These are phyloP conservation scores for Articulospora tetracladia DNA, from an alignment of 495 filamentous ascomycete genomes.

Conservation along the genomic window DNA sequence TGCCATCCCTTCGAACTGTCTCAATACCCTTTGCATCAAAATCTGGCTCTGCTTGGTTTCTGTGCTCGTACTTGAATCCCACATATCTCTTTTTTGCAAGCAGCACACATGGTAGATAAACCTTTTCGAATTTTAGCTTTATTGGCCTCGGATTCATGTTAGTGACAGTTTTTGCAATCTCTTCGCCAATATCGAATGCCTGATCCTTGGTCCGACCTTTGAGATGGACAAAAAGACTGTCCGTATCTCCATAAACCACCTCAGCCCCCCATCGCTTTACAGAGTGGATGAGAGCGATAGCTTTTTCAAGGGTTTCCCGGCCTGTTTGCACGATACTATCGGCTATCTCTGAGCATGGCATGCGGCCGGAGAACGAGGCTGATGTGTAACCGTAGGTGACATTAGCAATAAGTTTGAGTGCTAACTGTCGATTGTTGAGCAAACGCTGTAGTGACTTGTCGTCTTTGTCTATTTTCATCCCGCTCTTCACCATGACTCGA, in stretches of 20 bases:
- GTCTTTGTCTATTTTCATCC: constrained; percentile 93
- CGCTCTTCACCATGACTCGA: constrained; percentile 95
- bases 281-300: constrained; percentile 89
- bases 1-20: constrained; percentile 92
- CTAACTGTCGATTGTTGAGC: constrained; percentile 89
- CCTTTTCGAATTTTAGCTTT: constrained; percentile 98
- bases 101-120: constrained; percentile 91
- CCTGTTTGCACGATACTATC: constrained; percentile 97
- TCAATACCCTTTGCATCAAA: constrained; percentile 99
- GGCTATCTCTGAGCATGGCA: constrained; percentile 97
- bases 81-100: constrained; percentile 98
- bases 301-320: constrained; percentile 89
- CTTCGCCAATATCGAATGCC: constrained; percentile 88
- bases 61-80: constrained; percentile 91
- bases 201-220: constrained; percentile 81
- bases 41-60: constrained; percentile 72
- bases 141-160: constrained; percentile 87
- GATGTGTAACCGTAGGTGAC: constrained; percentile 98
- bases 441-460: constrained; percentile 83
- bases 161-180: constrained; percentile 88
- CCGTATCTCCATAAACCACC: constrained; percentile 97
- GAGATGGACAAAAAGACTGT: constrained; percentile 91
- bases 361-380: constrained; percentile 89
- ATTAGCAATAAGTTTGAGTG: constrained; percentile 95
- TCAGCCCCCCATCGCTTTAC: constrained; percentile 85